phyloP scores from a whole-genome alignment of 805 yeast genomes.

The Metschnikowia lunata region DNA sequence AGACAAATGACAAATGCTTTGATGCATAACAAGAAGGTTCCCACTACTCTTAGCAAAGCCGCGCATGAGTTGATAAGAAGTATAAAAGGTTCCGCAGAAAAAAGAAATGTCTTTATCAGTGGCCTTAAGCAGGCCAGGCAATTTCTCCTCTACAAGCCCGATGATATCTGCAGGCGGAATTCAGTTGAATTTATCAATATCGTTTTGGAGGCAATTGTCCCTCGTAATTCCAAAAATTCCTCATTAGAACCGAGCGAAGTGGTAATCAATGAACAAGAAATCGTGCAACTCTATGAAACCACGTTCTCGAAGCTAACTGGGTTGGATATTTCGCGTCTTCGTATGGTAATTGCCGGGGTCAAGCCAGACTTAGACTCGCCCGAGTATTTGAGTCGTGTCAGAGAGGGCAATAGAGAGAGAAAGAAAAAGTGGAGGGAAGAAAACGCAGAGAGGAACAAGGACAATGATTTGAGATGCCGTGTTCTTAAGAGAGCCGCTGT shows the following conservation, averaged over 20 bases:
- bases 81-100: conserved; percentile 18
- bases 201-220: conserved; percentile 15
- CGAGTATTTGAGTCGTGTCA: conserved; percentile 51
- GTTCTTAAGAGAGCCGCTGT: conserved; percentile 66
- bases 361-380: conserved; percentile 27
- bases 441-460: conserved; percentile 77
- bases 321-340: conserved; percentile 19
- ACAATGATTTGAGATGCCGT: conserved; percentile 78
- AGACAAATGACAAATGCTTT: conserved; percentile 37
- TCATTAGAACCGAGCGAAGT: not conserved
- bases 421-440: conserved; percentile 82
- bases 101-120: conserved; percentile 23
- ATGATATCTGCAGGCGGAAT: conserved; percentile 12
- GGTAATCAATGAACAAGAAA: not conserved
- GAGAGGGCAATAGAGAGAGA: conserved; percentile 68
- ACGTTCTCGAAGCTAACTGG: conserved; percentile 24
- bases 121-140: conserved; percentile 30
- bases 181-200: conserved; percentile 25
- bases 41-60: conserved; percentile 10
- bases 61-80: conserved; percentile 11
- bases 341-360: conserved; percentile 16
- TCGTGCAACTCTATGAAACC: conserved; percentile 14
- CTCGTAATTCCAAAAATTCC: not conserved
- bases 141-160: conserved; percentile 20
- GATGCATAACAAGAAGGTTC: conserved; percentile 12